These are phyloP conservation scores for Zea luxurians DNA, from an alignment of 176 grass and related monocot genomes.

Conservation along the genomic window DNA sequence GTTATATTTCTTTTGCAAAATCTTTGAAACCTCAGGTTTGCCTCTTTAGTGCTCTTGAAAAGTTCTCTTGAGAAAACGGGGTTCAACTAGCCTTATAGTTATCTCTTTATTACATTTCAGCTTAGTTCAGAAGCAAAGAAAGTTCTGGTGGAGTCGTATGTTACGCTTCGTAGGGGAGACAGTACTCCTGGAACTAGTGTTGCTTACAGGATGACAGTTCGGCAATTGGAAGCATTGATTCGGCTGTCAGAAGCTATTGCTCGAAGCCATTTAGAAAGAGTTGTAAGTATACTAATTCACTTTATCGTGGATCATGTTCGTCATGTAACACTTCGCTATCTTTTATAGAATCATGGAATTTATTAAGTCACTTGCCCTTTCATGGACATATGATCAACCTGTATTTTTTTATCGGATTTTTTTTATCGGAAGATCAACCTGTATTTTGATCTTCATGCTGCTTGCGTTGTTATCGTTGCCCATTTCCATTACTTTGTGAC, in stretches of 20 bases:
- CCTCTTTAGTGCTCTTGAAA: constrained; percentile 17
- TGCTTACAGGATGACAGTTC: constrained; percentile 97
- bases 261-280: constrained; percentile 83
- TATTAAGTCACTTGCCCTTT: constrained; percentile 12
- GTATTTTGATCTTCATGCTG: neutral
- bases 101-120: constrained; percentile 50
- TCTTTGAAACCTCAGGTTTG: constrained; percentile 89
- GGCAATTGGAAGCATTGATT: constrained; percentile 92
- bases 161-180: constrained; percentile 79
- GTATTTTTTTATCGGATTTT: neutral
- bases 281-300: constrained; percentile 52
- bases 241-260: constrained; percentile 97
- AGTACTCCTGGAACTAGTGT: constrained; percentile 93
- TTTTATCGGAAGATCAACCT: too few species aligned
- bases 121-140: constrained; percentile 85
- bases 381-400: constrained; percentile 4
- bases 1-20: constrained; percentile 80
- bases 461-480: neutral
- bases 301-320: neutral
- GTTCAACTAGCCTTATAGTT: constrained; percentile 32
- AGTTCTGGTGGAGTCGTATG: constrained; percentile 84
- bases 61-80: neutral
- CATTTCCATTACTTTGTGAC: neutral
- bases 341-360: neutral
- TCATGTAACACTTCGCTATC: constrained; percentile 8